Evolutionary conservation across 208 protist species (phyloP).

Genomic region (Vickermania spadyakhi): DNA sequence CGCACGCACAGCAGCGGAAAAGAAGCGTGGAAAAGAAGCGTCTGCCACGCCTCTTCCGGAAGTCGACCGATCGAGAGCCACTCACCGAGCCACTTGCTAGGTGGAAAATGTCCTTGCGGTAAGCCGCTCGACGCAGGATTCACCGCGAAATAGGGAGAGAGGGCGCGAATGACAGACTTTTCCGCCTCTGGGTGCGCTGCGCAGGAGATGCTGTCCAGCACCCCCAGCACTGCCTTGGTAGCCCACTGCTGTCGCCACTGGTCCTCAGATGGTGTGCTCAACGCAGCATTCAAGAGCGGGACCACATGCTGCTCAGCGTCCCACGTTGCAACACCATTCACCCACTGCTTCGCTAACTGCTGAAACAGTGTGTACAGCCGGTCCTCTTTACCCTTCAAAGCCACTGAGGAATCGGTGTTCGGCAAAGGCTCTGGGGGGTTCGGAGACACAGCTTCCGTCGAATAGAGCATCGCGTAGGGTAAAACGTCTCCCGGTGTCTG

Average conservation of each 20-base stretch:
- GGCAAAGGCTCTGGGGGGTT: neutral
- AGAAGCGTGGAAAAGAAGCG: constrained; percentile 17
- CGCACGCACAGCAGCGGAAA: constrained; percentile 52
- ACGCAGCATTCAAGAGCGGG: neutral
- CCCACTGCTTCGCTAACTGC: neutral
- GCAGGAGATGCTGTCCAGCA: neutral
- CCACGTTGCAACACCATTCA: neutral
- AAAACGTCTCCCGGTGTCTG: constrained; percentile 17
- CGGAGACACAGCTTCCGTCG: neutral
- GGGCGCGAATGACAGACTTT: neutral
- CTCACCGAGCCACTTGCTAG: neutral
- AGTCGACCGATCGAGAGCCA: neutral
- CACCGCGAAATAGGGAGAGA: neutral
- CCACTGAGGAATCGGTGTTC: neutral
- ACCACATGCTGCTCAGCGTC: neutral
- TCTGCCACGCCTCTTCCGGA: neutral
- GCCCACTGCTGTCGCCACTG: neutral
- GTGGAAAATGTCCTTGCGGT: too few species aligned
- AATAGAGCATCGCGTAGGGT: constrained; percentile 15
- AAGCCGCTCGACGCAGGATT: neutral
- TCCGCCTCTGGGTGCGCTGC: neutral
- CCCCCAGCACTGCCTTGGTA: neutral
- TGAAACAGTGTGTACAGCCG: neutral
- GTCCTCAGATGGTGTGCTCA: neutral
- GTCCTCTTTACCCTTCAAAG: neutral